These are phyloP conservation scores for Zalaria obscura DNA, from an alignment of 2,329 filamentous ascomycete species.

Conservation along the genomic window DNA sequence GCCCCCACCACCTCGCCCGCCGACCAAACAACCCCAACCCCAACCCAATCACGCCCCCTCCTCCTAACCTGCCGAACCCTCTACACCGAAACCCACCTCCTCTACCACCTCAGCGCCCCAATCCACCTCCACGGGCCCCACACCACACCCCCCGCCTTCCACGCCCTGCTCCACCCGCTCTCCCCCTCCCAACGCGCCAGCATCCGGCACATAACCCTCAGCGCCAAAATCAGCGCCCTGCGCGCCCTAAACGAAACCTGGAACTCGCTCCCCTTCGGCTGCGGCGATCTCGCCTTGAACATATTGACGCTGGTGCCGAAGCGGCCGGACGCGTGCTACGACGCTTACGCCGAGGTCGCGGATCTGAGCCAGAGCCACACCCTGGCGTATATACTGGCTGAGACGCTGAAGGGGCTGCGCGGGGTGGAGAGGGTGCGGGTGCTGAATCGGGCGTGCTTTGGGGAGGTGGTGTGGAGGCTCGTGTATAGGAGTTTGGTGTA, in stretches of 20 bases:
- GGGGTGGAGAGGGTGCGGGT: constrained; percentile 16
- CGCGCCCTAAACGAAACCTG: constrained; percentile 21
- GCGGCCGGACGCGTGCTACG: constrained; percentile 14
- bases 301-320: constrained; percentile 17
- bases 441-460: constrained; percentile 17
- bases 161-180: constrained; percentile 10
- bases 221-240: constrained; percentile 16
- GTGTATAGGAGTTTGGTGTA: constrained; percentile 19
- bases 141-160: constrained; percentile 15
- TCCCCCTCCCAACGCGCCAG: constrained; percentile 8
- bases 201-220: constrained; percentile 18
- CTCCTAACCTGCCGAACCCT: constrained; percentile 5
- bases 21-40: background rate
- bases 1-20: background rate
- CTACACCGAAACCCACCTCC: constrained; percentile 8
- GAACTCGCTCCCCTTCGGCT: constrained; percentile 19
- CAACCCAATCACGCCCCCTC: background rate
- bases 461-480: constrained; percentile 18
- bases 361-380: constrained; percentile 19
- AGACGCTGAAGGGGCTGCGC: constrained; percentile 9
- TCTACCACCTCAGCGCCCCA: constrained; percentile 15
- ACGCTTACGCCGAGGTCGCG: constrained; percentile 18
- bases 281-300: constrained; percentile 14
- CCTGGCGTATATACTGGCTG: constrained; percentile 7
- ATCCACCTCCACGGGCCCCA: constrained; percentile 14